These are phyloP conservation scores for Nigrospora sphaerica DNA, from an alignment of 2,329 filamentous ascomycete species.

Conservation along the genomic window DNA sequence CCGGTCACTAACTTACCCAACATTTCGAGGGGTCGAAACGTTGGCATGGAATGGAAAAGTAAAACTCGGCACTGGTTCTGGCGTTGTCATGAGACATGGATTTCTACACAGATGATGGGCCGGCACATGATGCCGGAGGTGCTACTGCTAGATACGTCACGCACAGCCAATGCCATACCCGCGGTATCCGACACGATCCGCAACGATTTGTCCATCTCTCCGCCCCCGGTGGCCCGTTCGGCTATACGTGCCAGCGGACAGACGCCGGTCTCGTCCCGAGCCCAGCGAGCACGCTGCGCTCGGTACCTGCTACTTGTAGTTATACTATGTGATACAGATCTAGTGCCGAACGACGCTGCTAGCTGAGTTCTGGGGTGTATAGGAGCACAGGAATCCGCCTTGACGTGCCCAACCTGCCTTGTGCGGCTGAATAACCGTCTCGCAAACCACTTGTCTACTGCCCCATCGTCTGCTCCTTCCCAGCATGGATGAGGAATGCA, in stretches of 20 bases:
- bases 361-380: too few species aligned
- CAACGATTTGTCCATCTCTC: not conserved
- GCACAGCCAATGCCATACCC: conserved; percentile 1
- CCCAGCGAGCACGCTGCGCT: too few species aligned
- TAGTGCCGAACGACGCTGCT: too few species aligned
- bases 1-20: conserved; percentile 44
- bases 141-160: not conserved
- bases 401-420: too few species aligned
- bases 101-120: conserved; percentile 1
- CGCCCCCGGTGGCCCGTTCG: not conserved
- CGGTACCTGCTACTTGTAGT: not conserved
- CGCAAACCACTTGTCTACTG: too few species aligned
- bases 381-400: too few species aligned
- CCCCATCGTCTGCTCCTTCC: too few species aligned
- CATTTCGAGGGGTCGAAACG: not conserved
- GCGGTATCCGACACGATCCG: not conserved
- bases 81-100: conserved; percentile 4
- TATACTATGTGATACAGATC: not conserved
- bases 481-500: too few species aligned
- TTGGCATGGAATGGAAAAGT: conserved; percentile 2
- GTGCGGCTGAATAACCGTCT: too few species aligned
- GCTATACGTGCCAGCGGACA: not conserved
- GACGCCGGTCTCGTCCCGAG: too few species aligned
- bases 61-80: conserved; percentile 1
- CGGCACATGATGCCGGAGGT: conserved; percentile 1